Conservation (phyloP, 148 eudicot genomes). For the Camellia sinensis region DNA sequence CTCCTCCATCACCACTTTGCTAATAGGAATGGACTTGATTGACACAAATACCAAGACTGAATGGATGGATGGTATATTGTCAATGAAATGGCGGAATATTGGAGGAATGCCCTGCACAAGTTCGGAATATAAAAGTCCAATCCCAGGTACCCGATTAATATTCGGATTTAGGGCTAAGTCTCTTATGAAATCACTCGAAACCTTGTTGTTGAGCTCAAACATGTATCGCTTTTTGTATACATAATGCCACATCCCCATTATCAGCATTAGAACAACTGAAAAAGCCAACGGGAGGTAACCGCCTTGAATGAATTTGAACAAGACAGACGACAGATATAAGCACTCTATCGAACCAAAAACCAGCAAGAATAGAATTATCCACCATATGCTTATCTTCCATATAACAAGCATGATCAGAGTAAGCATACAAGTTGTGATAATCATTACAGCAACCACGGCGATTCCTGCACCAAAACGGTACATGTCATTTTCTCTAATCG, state of each 20-base stretch:
- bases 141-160: slow-evolving; percentile 40
- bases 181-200: slow-evolving; percentile 25
- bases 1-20: slow-evolving; percentile 38
- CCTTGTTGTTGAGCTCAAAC: neutral
- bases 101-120: slow-evolving; percentile 66
- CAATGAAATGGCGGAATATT: slow-evolving; percentile 43
- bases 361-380: slow-evolving; percentile 26
- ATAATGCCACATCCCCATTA: too few species aligned
- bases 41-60: slow-evolving; percentile 43
- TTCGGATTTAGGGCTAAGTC: slow-evolving; percentile 31
- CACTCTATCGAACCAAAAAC: slow-evolving; percentile 30
- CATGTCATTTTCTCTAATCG: too few species aligned
- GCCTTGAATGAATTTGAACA: too few species aligned
- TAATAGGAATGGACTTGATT: slow-evolving; percentile 43
- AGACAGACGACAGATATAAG: too few species aligned
- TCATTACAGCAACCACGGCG: slow-evolving; percentile 46
- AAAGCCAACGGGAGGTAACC: too few species aligned
- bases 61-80: slow-evolving; percentile 48
- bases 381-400: slow-evolving; percentile 40
- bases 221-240: too few species aligned
- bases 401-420: slow-evolving; percentile 46
- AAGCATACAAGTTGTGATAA: slow-evolving; percentile 42
- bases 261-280: too few species aligned
- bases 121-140: slow-evolving; percentile 52
- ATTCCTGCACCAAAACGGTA: slow-evolving; percentile 26